Evolutionary conservation across 1,139 yeast species (phyloP), one percentile per base, ranked within the genome.

Genomic region (Candida sp.): DNA sequence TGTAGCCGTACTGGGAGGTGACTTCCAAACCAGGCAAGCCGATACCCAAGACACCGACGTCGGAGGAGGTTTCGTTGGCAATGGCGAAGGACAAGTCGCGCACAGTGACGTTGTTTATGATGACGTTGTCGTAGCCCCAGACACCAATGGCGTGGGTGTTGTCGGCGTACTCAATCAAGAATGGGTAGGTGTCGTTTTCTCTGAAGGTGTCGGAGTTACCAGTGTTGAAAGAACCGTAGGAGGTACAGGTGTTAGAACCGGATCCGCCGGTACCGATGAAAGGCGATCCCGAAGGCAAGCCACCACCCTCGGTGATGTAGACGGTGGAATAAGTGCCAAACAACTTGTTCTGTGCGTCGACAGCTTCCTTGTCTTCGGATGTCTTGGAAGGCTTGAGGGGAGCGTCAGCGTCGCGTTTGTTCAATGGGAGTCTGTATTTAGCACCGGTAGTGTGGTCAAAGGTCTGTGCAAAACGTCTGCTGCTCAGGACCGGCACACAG

Each of bases 111-210:
- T 68, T 69, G 30, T 78, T 81, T 48, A 83, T 60, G 12, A 51
- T 53, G 28, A 82, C 73, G 46, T 62, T 63, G 56, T 81, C 88
- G 44, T 66, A 61, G 17, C 83, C 86, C 86, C 84, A 81, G 50
- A 72, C 63, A 42, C 96, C 96, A 6, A 61, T 54, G 3, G 93
- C 91, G 59, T 65, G 73, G 27, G 90, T 75, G 6, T 66, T 63
- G 64, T 89, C 96, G 32, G 86, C 93, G 60, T 90, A 90, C 31
- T 69, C 54, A 58, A 88, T 88, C 46, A 44, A 17, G 54, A 77
- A 77, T 2, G 69, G 65, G 3, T 76, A 76, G 2, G 77, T 61
- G 44, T 50, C 30, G 57, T 77, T 77, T 39, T 54, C 49, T n/a
- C 61, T 57, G 63, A 73, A 76, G 1, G 75, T 48, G 45, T 61